Conservation (phyloP, 306 rosid species). For the Parietaria judaica region DNA sequence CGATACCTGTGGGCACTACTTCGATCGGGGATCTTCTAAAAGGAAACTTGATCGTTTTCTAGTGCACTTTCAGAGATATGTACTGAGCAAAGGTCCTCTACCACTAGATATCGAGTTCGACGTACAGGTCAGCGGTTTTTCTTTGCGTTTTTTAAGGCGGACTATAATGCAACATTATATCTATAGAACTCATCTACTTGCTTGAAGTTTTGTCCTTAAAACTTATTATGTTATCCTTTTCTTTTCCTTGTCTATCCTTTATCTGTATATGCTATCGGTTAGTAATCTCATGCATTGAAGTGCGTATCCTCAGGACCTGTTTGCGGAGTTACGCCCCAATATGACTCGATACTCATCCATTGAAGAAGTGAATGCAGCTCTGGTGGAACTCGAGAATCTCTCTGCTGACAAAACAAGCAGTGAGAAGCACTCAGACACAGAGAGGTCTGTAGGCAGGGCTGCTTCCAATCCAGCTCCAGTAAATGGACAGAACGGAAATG, state of each 20-base stretch:
- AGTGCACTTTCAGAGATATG: slow-evolving; percentile 76
- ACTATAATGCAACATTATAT: neutral
- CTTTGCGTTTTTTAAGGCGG: neutral
- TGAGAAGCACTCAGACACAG: slow-evolving; percentile 69
- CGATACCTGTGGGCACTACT: slow-evolving; percentile 98
- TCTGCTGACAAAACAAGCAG: slow-evolving; percentile 53
- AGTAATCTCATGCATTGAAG: slow-evolving; percentile 14
- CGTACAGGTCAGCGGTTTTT: slow-evolving; percentile 51
- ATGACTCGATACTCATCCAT: slow-evolving; percentile 73
- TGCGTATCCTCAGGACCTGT: slow-evolving; percentile 57
- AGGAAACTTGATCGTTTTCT: slow-evolving; percentile 88
- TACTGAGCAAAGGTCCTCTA: slow-evolving; percentile 79
- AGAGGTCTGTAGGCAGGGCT: slow-evolving; percentile 48
- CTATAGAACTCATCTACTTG: neutral
- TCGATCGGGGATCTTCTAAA: slow-evolving; percentile 96
- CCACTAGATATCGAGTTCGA: slow-evolving; percentile 95
- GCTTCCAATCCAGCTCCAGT: slow-evolving; percentile 30
- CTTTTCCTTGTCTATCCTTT: neutral
- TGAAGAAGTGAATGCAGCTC: slow-evolving; percentile 84
- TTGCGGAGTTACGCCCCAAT: slow-evolving; percentile 88
- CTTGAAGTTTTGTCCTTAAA: neutral
- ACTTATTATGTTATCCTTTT: neutral
- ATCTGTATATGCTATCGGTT: slow-evolving; percentile 8
- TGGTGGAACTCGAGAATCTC: slow-evolving; percentile 75
- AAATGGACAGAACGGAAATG: slow-evolving; percentile 50